A percentile compares a stretch with the other conserved stretches of the same genome.
Evolutionary conservation across 2,329 filamentous ascomycete genomes (phyloP).

Genomic region (Teratosphaeria viscida): DNA sequence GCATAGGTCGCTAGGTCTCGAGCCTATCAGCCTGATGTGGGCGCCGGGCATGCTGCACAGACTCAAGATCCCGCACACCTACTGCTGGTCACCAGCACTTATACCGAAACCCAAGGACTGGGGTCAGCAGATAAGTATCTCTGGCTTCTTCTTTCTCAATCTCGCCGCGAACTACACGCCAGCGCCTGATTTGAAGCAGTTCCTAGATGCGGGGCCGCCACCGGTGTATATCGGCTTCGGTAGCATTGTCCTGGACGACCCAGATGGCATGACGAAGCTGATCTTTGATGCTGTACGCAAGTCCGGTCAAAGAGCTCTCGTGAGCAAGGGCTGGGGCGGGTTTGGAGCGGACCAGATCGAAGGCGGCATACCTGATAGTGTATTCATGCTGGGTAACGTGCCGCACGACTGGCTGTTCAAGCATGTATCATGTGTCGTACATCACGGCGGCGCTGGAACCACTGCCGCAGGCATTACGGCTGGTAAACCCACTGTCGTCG

Average conservation of each 20-base stretch:
- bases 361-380: conserved; percentile 27
- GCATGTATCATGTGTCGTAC: conserved; percentile 44
- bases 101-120: conserved; percentile 74
- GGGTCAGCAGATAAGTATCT: conserved; percentile 59
- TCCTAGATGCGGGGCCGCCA: conserved; percentile 57
- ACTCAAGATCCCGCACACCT: conserved; percentile 72
- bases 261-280: conserved; percentile 56
- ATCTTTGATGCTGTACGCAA: conserved; percentile 60
- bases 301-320: conserved; percentile 41
- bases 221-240: conserved; percentile 78
- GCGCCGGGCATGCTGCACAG: conserved; percentile 70
- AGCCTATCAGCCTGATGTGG: conserved; percentile 69
- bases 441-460: conserved; percentile 51
- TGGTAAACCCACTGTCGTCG: conserved; percentile 42
- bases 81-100: conserved; percentile 75
- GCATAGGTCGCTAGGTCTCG: conserved; percentile 61
- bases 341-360: conserved; percentile 30
- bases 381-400: conserved; percentile 45
- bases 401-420: conserved; percentile 52
- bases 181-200: conserved; percentile 52
- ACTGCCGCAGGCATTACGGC: conserved; percentile 45
- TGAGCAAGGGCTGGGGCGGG: conserved; percentile 47
- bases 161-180: conserved; percentile 57
- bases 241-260: conserved; percentile 71
- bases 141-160: conserved; percentile 68